Conservation (phyloP, 108 stramenopile genomes). For the Mayamaea pseudoterrestris region DNA sequence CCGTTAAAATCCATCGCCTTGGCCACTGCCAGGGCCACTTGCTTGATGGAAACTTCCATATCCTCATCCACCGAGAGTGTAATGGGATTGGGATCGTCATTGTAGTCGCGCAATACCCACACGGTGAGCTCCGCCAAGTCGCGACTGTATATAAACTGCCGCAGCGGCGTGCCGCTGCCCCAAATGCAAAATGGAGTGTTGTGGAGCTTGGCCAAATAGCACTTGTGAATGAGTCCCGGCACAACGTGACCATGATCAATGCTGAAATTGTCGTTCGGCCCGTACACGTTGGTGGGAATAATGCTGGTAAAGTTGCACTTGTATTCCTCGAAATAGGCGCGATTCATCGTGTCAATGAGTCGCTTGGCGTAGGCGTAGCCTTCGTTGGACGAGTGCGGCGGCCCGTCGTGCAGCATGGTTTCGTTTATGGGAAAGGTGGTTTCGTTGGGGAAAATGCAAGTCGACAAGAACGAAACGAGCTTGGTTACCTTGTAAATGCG, state of each 20-base stretch:
- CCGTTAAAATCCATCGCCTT: constrained; percentile 92
- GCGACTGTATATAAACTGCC: constrained; percentile 92
- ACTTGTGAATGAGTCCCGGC: constrained; percentile 98
- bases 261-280: constrained; percentile 91
- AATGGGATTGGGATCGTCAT: constrained; percentile 86
- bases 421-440: constrained; percentile 99
- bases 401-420: constrained; percentile 97
- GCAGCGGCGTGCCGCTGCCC: constrained; percentile 91
- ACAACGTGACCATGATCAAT: constrained; percentile 96
- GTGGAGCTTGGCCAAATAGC: constrained; percentile 87
- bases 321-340: constrained; percentile 95
- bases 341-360: constrained; percentile 97
- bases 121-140: constrained; percentile 95
- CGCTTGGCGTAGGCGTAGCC: constrained; percentile 99
- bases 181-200: constrained; percentile 89
- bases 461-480: constrained; percentile 93
- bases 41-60: constrained; percentile 92
- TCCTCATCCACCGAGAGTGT: constrained; percentile 88
- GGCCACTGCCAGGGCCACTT: constrained; percentile 86
- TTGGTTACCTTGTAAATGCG: constrained; percentile 92
- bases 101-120: constrained; percentile 90
- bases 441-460: constrained; percentile 99
- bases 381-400: constrained; percentile 94
- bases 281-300: constrained; percentile 98
- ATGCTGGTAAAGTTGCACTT: constrained; percentile 95